Evolutionary conservation across 2,329 filamentous ascomycete genomes (phyloP), one percentile per base, ranked within the genome.

Genomic region (Sporothrix globosa): DNA sequence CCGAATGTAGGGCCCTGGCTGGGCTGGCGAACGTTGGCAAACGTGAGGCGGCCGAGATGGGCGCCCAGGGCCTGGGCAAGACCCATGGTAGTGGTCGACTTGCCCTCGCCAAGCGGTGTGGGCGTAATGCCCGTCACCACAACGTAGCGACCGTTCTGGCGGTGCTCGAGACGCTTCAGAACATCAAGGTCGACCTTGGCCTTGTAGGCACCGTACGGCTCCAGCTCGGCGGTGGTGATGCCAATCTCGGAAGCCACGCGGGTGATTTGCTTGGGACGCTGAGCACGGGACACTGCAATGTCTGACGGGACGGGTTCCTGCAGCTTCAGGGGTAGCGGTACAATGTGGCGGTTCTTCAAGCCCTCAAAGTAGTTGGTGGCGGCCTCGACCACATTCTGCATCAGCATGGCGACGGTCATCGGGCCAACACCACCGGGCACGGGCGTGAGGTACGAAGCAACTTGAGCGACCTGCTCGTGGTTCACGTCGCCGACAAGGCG

Each of bases 351-450:
- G 73, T 90, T 85, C 82, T 92, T 96, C 79, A 96, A 91, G 72
- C 88, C 87, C 74, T 96, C 92, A 74, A 96, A 96, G 77, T 92
- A 94, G 70, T 87, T 83, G 65, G 90, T 91, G 48, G 96, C 91
- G 46, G 95, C 90, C 75, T 95, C 91, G 69, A 98, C 91, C 10
- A 98, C 94, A 78, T 99, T 99, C 81, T 97, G 92, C 76, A 99
- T 84, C 63, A 99, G 85, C 96, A 99, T 99, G 72, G 96, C 96
- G 73, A 99, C 94, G 3, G 96, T 99, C 96, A 99, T 99, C 67
- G 96, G 96, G 0, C 96, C 96, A 71, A 99, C 96, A 80, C 96
- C 96, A 70, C 96, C 96, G 1, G 96, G 96, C 2, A 99, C 96
- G 0, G 96, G 96, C 2, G 96, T 99, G 77, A 99, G 97, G 77